Evolutionary conservation across 2,329 filamentous ascomycete genomes (phyloP).

Genomic region (Neospermospora avenae): DNA sequence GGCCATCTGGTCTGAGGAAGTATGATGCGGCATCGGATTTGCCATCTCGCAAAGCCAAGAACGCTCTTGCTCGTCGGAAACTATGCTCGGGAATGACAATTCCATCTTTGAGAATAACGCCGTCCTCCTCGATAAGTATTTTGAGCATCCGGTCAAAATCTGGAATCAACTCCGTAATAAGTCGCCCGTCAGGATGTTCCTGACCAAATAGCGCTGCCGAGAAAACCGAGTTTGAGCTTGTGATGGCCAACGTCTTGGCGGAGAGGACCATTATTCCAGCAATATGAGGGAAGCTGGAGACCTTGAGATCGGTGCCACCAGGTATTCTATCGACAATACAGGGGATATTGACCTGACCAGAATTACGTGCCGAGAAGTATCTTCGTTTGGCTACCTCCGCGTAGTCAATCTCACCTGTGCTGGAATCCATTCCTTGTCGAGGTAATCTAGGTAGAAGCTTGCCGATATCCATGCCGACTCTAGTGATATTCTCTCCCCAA

Average conservation of each 20-base stretch:
- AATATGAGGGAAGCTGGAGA: slow-evolving; percentile 96
- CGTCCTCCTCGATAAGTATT: slow-evolving; percentile 82
- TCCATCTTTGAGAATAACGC: slow-evolving; percentile 80
- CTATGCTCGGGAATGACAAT: slow-evolving; percentile 96
- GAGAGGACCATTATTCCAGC: slow-evolving; percentile 92
- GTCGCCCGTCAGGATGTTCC: slow-evolving; percentile 74
- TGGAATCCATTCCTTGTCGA: slow-evolving; percentile 66
- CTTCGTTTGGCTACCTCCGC: slow-evolving; percentile 67
- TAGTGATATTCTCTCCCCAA: slow-evolving; percentile 71
- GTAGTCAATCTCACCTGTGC: slow-evolving; percentile 73
- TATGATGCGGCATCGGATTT: slow-evolving; percentile 73
- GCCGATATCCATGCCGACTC: slow-evolving; percentile 69
- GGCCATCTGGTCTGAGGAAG: slow-evolving; percentile 79
- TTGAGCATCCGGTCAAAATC: slow-evolving; percentile 81
- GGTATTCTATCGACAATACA: slow-evolving; percentile 73
- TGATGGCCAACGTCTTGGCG: slow-evolving; percentile 73
- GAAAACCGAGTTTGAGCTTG: slow-evolving; percentile 93
- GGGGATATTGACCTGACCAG: slow-evolving; percentile 76
- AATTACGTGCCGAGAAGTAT: slow-evolving; percentile 82
- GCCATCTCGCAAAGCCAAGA: slow-evolving; percentile 79
- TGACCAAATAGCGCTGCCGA: slow-evolving; percentile 89
- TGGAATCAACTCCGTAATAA: slow-evolving; percentile 78
- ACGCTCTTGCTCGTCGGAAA: slow-evolving; percentile 83
- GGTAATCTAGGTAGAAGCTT: slow-evolving; percentile 80
- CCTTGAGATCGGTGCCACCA: slow-evolving; percentile 67